phyloP scores from a whole-genome alignment of 192 early-diverging fungal species.

The Haplosporangium gracile region DNA sequence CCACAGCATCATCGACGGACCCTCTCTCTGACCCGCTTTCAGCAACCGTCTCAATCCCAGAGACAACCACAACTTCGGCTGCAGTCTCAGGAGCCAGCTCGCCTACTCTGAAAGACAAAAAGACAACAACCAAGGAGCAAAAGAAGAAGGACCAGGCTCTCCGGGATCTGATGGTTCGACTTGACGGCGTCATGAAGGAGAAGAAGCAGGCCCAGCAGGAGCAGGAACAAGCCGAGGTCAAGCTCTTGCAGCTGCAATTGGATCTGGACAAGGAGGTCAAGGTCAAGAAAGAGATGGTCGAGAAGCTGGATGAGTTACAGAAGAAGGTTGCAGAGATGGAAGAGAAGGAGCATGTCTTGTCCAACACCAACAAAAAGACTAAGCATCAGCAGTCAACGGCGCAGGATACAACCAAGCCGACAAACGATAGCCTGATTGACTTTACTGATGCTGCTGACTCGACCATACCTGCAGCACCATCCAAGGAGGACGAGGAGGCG shows the following conservation, averaged over 20 bases:
- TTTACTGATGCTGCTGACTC: neutral
- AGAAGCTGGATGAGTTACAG: constrained; percentile 48
- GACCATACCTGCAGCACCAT: neutral
- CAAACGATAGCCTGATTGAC: neutral
- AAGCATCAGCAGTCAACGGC: neutral
- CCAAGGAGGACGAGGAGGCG: neutral
- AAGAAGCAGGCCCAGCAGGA: constrained; percentile 53
- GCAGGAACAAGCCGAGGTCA: constrained; percentile 50
- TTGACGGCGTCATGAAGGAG: constrained; percentile 49
- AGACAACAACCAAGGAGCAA: constrained; percentile 35
- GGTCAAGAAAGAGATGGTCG: constrained; percentile 55
- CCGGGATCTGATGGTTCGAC: constrained; percentile 46
- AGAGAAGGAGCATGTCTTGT: constrained; percentile 29
- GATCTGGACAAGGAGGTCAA: constrained; percentile 54
- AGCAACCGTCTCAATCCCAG: constrained; percentile 30
- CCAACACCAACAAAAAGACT: constrained; percentile 6
- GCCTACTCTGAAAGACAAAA: constrained; percentile 45
- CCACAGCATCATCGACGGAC: constrained; percentile 10
- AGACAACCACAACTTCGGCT: constrained; percentile 16
- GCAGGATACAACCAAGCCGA: neutral
- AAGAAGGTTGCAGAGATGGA: constrained; percentile 51
- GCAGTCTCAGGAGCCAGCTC: constrained; percentile 33
- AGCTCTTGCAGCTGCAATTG: constrained; percentile 40
- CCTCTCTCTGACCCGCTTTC: constrained; percentile 39
- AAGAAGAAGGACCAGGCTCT: constrained; percentile 54